Percentiles rank a stretch among this genome's conserved stretches.
These are phyloP conservation scores for Mucor ambiguus DNA, from an alignment of 371 early-diverging fungal species.

Conservation along the genomic window DNA sequence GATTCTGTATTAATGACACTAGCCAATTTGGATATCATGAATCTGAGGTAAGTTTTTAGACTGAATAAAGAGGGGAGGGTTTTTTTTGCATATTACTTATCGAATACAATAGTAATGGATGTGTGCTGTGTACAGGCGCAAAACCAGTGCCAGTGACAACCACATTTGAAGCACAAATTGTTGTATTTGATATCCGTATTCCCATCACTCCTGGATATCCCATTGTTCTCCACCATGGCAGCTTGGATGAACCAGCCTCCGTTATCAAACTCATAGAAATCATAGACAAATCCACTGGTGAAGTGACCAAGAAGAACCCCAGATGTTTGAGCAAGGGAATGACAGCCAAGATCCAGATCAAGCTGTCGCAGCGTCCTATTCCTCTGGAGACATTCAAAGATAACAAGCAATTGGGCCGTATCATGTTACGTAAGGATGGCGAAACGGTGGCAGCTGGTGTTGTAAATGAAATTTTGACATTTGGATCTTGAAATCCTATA, in stretches of 20 bases:
- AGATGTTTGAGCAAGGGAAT: conserved; percentile 77
- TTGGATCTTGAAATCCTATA: conserved; percentile 34
- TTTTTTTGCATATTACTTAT: no score
- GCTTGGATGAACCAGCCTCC: conserved; percentile 76
- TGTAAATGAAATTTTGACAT: conserved; percentile 61
- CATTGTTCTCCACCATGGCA: conserved; percentile 81
- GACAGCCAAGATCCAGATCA: conserved; percentile 86
- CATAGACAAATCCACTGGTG: conserved; percentile 85
- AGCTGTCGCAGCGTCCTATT: conserved; percentile 66
- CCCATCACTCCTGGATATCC: conserved; percentile 94
- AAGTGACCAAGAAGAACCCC: conserved; percentile 82
- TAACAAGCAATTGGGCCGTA: conserved; percentile 86
- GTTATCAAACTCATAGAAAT: conserved; percentile 73
- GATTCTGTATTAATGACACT: conserved; percentile 85
- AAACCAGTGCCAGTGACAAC: conserved; percentile 74
- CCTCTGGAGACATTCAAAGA: conserved; percentile 86
- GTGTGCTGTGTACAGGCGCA: conserved; percentile 73
- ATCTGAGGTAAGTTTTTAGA: conserved; percentile 58
- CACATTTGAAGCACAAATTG: conserved; percentile 82
- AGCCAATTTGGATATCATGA: conserved; percentile 78
- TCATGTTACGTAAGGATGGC: conserved; percentile 85
- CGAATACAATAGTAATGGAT: conserved; percentile 59
- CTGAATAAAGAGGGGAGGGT: no score
- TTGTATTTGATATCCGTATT: conserved; percentile 87
- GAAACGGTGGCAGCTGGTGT: conserved; percentile 94